A percentile compares a stretch with the other conserved stretches of the same genome.
Conservation (phyloP, 148 eudicot species). For the Amaranthus cruentus region DNA sequence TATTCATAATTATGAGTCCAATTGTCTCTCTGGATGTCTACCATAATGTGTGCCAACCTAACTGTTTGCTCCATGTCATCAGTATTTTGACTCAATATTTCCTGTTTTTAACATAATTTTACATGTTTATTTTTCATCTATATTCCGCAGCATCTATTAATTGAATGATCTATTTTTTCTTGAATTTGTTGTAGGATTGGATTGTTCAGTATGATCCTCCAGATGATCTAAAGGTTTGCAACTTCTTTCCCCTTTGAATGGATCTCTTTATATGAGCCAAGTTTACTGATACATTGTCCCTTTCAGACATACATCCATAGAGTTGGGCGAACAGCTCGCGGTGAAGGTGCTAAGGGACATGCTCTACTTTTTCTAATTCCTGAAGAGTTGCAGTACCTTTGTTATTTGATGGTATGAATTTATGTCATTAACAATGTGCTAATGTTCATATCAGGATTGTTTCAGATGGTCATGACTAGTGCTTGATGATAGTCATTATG, state of each 20-base stretch:
- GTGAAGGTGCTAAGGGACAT: constrained; percentile 87
- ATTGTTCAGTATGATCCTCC: constrained; percentile 98
- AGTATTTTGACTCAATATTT: no score
- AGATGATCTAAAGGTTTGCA: constrained; percentile 86
- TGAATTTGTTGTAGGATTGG: constrained; percentile 61
- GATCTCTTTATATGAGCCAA: background rate
- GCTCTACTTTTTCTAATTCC: constrained; percentile 88
- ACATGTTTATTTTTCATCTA: no score
- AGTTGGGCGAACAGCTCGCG: constrained; percentile 99
- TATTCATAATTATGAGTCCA: no score
- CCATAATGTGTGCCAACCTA: no score
- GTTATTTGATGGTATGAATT: constrained; percentile 63
- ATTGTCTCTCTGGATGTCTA: no score
- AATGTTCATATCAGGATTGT: background rate
- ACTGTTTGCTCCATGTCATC: no score
- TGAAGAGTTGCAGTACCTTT: constrained; percentile 79
- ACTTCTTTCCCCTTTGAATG: background rate
- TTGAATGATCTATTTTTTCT: background rate
- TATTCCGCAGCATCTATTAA: no score
- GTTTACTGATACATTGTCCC: background rate
- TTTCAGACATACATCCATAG: constrained; percentile 89
- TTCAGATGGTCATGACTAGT: background rate
- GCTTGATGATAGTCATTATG: background rate
- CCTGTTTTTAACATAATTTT: no score
- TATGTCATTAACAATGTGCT: background rate